These are phyloP conservation scores for Themeda triandra DNA, from an alignment of 176 grass and related monocot genomes.

Conservation along the genomic window DNA sequence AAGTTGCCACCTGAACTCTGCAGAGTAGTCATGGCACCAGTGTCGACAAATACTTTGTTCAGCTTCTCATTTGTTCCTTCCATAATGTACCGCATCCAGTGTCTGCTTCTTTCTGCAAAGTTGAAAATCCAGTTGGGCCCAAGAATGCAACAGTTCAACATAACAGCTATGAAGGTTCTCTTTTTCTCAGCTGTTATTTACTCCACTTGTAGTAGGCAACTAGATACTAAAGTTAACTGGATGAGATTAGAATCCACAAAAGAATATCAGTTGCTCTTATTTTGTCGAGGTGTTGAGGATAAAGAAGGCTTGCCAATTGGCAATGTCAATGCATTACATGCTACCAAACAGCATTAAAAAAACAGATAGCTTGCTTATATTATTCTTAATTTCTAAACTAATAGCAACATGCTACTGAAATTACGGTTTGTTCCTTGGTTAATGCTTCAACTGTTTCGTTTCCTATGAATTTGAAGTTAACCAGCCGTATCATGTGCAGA, in stretches of 20 bases:
- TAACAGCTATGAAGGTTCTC: conserved; percentile 58
- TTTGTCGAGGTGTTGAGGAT: not conserved
- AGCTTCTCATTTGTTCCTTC: conserved; percentile 59
- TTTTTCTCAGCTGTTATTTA: conserved; percentile 14
- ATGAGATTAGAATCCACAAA: not conserved
- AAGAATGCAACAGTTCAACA: conserved; percentile 45
- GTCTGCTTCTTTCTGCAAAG: conserved; percentile 58
- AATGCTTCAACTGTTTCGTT: conserved; percentile 1
- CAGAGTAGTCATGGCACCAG: conserved; percentile 61
- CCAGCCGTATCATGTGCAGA: conserved; percentile 27
- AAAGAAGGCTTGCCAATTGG: not conserved
- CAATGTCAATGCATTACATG: not conserved
- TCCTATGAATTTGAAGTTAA: not conserved
- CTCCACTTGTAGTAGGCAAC: not conserved
- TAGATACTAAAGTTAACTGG: not conserved
- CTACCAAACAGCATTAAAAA: not conserved
- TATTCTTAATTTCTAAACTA: not conserved
- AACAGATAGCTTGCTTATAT: not conserved
- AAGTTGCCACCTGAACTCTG: conserved; percentile 80
- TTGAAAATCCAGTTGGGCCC: conserved; percentile 49
- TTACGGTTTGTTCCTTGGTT: not conserved
- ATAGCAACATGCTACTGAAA: not conserved
- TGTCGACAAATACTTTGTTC: conserved; percentile 46
- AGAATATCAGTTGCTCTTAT: not conserved
- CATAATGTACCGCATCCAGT: conserved; percentile 73